phyloP scores from a whole-genome alignment of 1,284 basidiomycete genomes.

The Pseudozyma flocculosa region DNA sequence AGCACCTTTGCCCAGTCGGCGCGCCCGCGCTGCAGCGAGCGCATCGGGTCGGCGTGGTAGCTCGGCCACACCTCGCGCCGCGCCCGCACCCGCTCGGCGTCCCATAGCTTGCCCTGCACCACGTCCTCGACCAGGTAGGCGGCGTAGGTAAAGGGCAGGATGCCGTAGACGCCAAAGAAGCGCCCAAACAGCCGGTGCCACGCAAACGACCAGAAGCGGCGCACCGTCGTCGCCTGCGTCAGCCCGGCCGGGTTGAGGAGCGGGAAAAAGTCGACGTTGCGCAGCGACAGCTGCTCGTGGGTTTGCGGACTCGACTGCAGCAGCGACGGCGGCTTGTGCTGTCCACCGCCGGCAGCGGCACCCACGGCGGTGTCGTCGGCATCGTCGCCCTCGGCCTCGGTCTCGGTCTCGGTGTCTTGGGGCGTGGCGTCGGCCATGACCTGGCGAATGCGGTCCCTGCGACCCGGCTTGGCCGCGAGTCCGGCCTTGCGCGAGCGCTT shows the following conservation, averaged over 20 bases:
- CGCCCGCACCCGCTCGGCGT: conserved; percentile 18
- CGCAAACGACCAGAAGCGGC: conserved; percentile 32
- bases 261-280: conserved; percentile 43
- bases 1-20: conserved; percentile 45
- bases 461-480: too few relatives aligned
- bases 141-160: conserved; percentile 27
- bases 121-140: conserved; percentile 23
- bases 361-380: too few relatives aligned
- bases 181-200: conserved; percentile 40
- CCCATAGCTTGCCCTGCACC: conserved; percentile 20
- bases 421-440: neutral
- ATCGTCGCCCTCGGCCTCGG: conserved; percentile 20
- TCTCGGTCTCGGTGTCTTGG: conserved; percentile 18
- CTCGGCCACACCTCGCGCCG: conserved; percentile 24
- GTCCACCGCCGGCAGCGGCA: neutral
- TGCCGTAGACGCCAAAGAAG: conserved; percentile 34
- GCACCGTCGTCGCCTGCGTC: conserved; percentile 24
- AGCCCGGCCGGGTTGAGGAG: conserved; percentile 33
- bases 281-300: conserved; percentile 23
- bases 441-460: too few relatives aligned
- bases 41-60: conserved; percentile 33
- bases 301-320: conserved; percentile 5
- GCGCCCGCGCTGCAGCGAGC: conserved; percentile 21
- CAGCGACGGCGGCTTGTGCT: conserved; percentile 7
- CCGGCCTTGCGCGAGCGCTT: too few relatives aligned